Evolutionary conservation across 208 protist species (phyloP), one percentile per base, ranked within the genome.

Genomic region (Vickermania spadyakhi): DNA sequence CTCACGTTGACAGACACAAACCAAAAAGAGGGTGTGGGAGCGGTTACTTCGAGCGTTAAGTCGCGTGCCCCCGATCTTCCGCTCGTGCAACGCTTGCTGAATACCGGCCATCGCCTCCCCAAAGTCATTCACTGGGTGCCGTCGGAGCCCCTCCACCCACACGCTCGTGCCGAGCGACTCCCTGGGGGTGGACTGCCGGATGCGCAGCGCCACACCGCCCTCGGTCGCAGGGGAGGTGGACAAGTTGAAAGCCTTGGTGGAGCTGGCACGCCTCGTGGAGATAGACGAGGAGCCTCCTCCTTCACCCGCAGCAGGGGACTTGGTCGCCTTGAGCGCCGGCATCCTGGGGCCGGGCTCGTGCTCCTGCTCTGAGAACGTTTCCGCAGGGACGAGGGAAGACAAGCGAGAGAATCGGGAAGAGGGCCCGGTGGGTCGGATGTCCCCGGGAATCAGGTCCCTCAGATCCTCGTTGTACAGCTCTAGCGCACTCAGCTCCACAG

Each of bases 41-140:
- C 93, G 79, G 58, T 61, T 89, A 59, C 85, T 97, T 59, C 85
- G 27, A 14, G 58, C 52, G 79, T 97, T 98, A n/a, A 95, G 70
- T 11, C 70, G 52, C 1, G 92, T 97, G 22, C 64, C 67, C 11
- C 71, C 75, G 28, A 86, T 70, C 49, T 81, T 72, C 41, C 91
- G 75, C 14, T 68, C 70, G 18, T 28, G 67, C 36, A 79, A 56
- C 11, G 75, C 81, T 0, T n/a, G 41, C 21, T 27, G 63, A 1
- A 92, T 45, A 0, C 58, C 56, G 3, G 51, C 28, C 68, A 87
- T 77, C 11, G 66, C 79, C 26, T 80, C 78, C 14, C 62, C 68
- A 26, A 73, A 57, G 42, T 50, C 56, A 11, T 14, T 27, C 4
- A 89, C 68, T 1, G 30, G 29, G 69, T 87, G 73, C 58, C 68